Evolutionary conservation across 1,284 basidiomycete genomes (phyloP).

Genomic region (Earliella scabrosa): DNA sequence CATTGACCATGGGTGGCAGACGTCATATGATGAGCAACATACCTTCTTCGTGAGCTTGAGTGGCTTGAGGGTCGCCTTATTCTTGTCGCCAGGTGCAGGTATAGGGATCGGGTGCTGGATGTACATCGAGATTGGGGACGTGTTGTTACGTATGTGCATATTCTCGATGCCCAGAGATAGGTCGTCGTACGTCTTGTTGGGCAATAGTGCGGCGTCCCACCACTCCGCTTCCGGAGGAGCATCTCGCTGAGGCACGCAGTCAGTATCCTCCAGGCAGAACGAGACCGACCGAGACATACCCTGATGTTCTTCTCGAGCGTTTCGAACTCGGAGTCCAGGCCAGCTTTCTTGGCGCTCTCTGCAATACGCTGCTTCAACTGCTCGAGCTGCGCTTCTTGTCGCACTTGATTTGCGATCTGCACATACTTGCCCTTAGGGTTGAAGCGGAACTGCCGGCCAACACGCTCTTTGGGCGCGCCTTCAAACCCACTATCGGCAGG

Average conservation of each 20-base stretch:
- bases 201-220: slow-evolving; percentile 95
- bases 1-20: slow-evolving; percentile 1
- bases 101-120: slow-evolving; percentile 98
- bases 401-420: slow-evolving; percentile 80
- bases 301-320: slow-evolving; percentile 87
- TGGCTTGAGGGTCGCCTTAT: slow-evolving; percentile 75
- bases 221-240: slow-evolving; percentile 92
- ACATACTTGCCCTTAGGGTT: slow-evolving; percentile 92
- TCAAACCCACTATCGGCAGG: slow-evolving; percentile 68
- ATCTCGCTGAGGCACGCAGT: slow-evolving; percentile 55
- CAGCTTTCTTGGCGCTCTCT: slow-evolving; percentile 90
- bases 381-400: slow-evolving; percentile 88
- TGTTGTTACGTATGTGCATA: slow-evolving; percentile 64
- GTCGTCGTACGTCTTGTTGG: slow-evolving; percentile 81
- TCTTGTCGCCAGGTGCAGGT: slow-evolving; percentile 87
- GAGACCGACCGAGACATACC: slow-evolving; percentile 44
- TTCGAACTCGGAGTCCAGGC: slow-evolving; percentile 91
- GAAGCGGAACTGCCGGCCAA: slow-evolving; percentile 80
- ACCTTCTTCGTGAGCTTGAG: slow-evolving; percentile 91
- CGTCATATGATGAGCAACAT: slow-evolving; percentile 2
- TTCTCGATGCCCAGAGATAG: slow-evolving; percentile 58
- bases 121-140: slow-evolving; percentile 88
- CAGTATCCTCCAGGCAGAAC: not conserved
- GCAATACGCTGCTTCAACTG: slow-evolving; percentile 92
- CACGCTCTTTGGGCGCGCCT: slow-evolving; percentile 70